Evolutionary conservation across 768 basidiomycete genomes (phyloP), one percentile per base, ranked within the genome.

Genomic region (Xanthoconium stramineum): DNA sequence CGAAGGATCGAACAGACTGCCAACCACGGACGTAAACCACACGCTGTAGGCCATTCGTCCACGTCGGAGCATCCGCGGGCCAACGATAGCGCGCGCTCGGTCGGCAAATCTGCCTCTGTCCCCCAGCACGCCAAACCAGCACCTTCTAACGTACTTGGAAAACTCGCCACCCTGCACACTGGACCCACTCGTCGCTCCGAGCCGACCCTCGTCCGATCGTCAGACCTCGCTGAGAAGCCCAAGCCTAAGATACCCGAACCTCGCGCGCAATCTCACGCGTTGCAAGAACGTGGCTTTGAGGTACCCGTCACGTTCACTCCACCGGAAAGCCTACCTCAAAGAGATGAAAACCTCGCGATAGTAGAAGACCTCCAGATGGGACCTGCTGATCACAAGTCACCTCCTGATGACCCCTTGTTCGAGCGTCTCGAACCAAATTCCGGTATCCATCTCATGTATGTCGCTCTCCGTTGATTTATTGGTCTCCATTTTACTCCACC

Each of bases 401-500:
- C 84, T 0, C 74, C 75, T 35, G 87, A 89, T 20, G 94, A 95
- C 66, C 88, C 89, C 0, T 63, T 75, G 15, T 99, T 95, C 65
- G 77, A 87, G 59, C 80, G 75, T 48, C 69, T 94, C 6, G 97
- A 99, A 69, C 97, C 97, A 1, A 90, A 97, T 73, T 95, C 94
- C 30, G 83, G 87, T 6, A 96, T 98, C 47, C 80, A 86, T 49
- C 78, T 99, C 28, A 78, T 72, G 95, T 97, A 66, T 55, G 91
- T 80, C 24, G 14, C 11, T 47, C 15, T 28, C 20, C 28, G 50
- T 48, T 32, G 17, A 50, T 61, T 44, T 9, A 2, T 47, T 47
- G 32, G 35, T 35, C 20, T 33, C 15, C 24, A 38, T 29, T 15
- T 43, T 42, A 4, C 37, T 40, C 20, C 48, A 32, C 13, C 20